Base-by-base conservation (phyloP, 805 yeast species). In the Candida succiphila region DNA sequence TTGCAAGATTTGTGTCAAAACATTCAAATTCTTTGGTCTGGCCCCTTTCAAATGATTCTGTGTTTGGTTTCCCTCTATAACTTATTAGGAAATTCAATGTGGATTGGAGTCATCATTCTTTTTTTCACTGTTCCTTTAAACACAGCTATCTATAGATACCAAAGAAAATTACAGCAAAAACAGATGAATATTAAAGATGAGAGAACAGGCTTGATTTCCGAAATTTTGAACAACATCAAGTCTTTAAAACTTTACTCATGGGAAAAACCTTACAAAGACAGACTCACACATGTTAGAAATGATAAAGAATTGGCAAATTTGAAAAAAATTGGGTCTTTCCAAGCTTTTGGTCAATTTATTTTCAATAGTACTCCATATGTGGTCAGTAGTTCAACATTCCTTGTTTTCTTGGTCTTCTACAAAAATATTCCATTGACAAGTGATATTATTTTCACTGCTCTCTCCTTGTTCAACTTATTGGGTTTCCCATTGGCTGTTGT, bases 171-270 rank as follows among this genome's bases (percentile, higher is more conserved):
- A 40, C 96, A 88, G 58, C 83, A 81, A 52, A 56, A 66, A 6
- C 96, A 87, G 59, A 92, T 92, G 97, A 72, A 71, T 42, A 72
- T 73, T 49, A 89, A 92, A 56, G 99, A 92, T 60, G 82, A 80
- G 54, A 78, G 99, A 64, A 83, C 96, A 9, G 76, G 96, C 44
- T 64, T 88, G 29, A 81, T 86, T 35, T 77, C 85, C 40, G 96
- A 89, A 54, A 83, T 89, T 36, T 67, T 89, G 54, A 85, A 84
- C 54, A 89, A 88, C 50, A 85, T 92, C 55, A 89, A 87, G 61
- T 85, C 96, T 10, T 66, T 92, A 53, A 92, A 92, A 55, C 67
- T 94, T 32, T 92, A 92, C 51, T 94, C 94, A 3, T 92, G 99
- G 99, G 99, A 92, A 60, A 61, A 54, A 22, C 94, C 97, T 3